A percentile compares a stretch with the other conserved stretches of the same genome.
phyloP scores from a whole-genome alignment of 768 basidiomycete genomes.

The Guyanaporus albipodus region DNA sequence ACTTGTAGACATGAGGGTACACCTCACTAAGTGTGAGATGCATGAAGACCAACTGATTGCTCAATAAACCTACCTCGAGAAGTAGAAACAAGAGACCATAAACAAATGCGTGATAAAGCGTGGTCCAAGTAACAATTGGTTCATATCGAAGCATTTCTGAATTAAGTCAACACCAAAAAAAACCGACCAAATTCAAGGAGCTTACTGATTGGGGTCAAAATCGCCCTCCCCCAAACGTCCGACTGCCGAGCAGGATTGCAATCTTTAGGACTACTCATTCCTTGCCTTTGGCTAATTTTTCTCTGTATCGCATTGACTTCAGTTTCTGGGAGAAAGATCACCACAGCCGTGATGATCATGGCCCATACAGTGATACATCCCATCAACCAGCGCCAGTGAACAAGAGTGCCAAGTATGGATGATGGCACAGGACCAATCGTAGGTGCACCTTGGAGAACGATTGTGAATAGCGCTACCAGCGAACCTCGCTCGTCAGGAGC shows the following conservation, averaged over 20 bases:
- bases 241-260: neutral
- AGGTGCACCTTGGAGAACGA: constrained; percentile 25
- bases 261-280: neutral
- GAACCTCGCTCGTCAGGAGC: constrained; percentile 20
- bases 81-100: constrained; percentile 26
- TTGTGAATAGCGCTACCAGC: constrained; percentile 22
- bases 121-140: constrained; percentile 25
- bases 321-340: constrained; percentile 21
- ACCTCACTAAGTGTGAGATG: constrained; percentile 7
- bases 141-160: constrained; percentile 20
- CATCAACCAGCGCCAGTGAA: constrained; percentile 24
- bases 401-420: constrained; percentile 16
- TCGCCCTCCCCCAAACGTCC: constrained; percentile 11
- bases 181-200: neutral
- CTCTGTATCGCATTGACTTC: constrained; percentile 17
- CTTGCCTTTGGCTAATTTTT: constrained; percentile 7
- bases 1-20: constrained; percentile 20
- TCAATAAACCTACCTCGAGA: constrained; percentile 15
- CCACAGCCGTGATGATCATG: constrained; percentile 12
- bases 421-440: constrained; percentile 28
- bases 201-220: constrained; percentile 19
- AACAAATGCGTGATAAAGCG: constrained; percentile 22
- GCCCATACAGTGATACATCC: constrained; percentile 19
- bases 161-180: neutral
- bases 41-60: neutral